phyloP scores from a whole-genome alignment of 305 asterid species.

The Solanum hybrid region DNA sequence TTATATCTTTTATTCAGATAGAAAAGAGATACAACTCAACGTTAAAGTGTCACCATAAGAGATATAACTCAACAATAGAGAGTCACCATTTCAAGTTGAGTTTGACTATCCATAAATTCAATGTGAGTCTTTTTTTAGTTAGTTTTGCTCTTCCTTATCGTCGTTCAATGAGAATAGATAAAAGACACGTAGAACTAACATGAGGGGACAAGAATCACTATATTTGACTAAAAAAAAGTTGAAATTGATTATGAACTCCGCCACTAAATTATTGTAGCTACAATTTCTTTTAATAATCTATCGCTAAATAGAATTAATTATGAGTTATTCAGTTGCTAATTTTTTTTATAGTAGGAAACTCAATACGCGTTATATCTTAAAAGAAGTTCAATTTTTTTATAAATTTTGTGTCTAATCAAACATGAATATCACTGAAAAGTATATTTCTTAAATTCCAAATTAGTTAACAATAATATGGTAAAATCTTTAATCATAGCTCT shows the following conservation, averaged over 20 bases:
- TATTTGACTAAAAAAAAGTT: not conserved
- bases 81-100: not conserved
- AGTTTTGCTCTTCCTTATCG: too few relatives aligned
- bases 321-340: not conserved
- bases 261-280: not conserved
- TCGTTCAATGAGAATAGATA: not conserved
- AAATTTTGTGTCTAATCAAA: not conserved
- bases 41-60: not conserved
- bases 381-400: not conserved
- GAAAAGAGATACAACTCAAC: not conserved
- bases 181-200: not conserved
- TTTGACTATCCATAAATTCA: not conserved
- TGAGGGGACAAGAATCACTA: not conserved
- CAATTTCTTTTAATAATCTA: not conserved
- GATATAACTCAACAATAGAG: not conserved
- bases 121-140: not conserved
- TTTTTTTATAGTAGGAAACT: not conserved
- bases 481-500: too few relatives aligned
- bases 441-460: not conserved
- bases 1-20: too few relatives aligned
- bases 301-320: not conserved
- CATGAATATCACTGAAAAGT: not conserved
- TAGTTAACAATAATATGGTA: not conserved
- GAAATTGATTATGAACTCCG: not conserved
- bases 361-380: not conserved